Evolutionary conservation across 2,329 filamentous ascomycete genomes (phyloP).

Genomic region (Amylocarpus encephaloides): DNA sequence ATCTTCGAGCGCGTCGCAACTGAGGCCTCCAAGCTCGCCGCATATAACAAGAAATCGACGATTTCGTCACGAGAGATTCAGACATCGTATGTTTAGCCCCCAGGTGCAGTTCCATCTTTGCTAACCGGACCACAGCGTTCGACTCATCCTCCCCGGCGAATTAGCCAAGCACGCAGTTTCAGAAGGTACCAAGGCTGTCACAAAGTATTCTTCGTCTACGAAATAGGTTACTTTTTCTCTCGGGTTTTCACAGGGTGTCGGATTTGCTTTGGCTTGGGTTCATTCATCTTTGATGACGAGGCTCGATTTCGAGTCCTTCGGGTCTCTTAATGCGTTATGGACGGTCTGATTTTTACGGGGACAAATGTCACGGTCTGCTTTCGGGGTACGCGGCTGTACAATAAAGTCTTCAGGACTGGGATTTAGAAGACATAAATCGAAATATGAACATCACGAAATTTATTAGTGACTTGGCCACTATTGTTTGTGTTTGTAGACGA

Average conservation of each 20-base stretch:
- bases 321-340: slow-evolving; percentile 64
- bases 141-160: slow-evolving; percentile 96
- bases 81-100: slow-evolving; percentile 63
- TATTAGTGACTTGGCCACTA: background rate
- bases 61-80: slow-evolving; percentile 99
- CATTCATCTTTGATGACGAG: slow-evolving; percentile 28
- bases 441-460: slow-evolving; percentile 23
- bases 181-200: slow-evolving; percentile 99
- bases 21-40: slow-evolving; percentile 96
- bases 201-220: slow-evolving; percentile 99
- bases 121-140: slow-evolving; percentile 50
- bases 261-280: slow-evolving; percentile 46
- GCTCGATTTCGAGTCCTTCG: slow-evolving; percentile 24
- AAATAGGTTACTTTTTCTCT: slow-evolving; percentile 67
- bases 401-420: slow-evolving; percentile 41
- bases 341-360: slow-evolving; percentile 58
- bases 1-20: slow-evolving; percentile 99
- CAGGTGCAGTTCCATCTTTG: background rate
- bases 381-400: slow-evolving; percentile 68
- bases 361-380: slow-evolving; percentile 61
- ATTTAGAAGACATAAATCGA: slow-evolving; percentile 30
- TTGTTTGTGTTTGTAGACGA: background rate
- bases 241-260: slow-evolving; percentile 51
- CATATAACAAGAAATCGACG: slow-evolving; percentile 99
- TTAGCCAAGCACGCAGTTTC: slow-evolving; percentile 99